phyloP scores from a whole-genome alignment of 768 basidiomycete genomes.

The Mycena galericulata region DNA sequence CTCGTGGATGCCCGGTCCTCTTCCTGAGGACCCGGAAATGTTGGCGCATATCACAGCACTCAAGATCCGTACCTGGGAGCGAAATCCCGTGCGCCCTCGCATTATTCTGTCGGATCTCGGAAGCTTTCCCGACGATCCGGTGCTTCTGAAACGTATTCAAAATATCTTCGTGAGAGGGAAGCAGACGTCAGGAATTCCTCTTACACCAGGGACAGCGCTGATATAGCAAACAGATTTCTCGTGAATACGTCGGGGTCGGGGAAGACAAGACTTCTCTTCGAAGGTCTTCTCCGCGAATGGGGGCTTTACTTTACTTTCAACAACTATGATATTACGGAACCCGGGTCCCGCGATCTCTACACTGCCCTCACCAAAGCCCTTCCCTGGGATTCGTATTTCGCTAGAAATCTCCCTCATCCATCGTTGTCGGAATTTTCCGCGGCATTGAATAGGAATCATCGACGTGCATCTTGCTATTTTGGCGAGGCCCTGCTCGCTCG shows the following conservation, averaged over 20 bases:
- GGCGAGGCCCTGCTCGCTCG: constrained; percentile 19
- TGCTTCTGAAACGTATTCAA: constrained; percentile 46
- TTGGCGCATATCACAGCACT: too few species aligned
- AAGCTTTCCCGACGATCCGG: constrained; percentile 47
- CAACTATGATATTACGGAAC: not conserved
- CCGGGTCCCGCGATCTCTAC: constrained; percentile 12
- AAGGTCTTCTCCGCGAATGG: constrained; percentile 23
- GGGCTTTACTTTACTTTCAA: constrained; percentile 23
- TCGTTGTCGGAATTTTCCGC: not conserved
- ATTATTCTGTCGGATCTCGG: constrained; percentile 57
- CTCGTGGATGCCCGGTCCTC: too few species aligned
- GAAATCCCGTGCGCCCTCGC: too few species aligned
- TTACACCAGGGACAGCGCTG: not conserved
- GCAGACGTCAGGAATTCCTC: constrained; percentile 44
- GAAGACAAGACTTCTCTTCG: constrained; percentile 10
- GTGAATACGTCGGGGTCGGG: constrained; percentile 14
- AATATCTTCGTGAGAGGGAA: constrained; percentile 59
- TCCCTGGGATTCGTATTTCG: not conserved
- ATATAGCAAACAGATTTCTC: not conserved
- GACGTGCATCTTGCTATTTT: not conserved
- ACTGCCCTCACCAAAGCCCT: not conserved
- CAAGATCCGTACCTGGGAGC: too few species aligned
- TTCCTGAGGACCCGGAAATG: too few species aligned
- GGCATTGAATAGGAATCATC: not conserved
- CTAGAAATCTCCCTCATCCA: too few species aligned